phyloP scores from a whole-genome alignment of 192 early-diverging fungal species.

The Backusella macrospora region DNA sequence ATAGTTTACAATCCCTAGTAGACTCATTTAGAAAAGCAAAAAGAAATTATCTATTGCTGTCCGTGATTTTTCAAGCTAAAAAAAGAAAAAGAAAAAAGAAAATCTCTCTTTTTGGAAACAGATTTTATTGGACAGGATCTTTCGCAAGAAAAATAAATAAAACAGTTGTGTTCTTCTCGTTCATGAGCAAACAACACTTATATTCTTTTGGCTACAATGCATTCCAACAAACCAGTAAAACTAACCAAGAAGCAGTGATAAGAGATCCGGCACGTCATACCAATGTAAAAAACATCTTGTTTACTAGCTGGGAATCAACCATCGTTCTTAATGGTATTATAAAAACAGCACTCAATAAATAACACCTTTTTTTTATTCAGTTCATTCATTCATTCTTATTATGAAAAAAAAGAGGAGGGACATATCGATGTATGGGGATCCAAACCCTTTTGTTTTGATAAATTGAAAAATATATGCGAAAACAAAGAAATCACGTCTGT shows the following conservation, averaged over 20 bases:
- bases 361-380: not conserved
- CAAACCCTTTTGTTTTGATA: conserved; percentile 5
- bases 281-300: not conserved
- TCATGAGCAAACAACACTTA: no score
- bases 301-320: conserved; percentile 22
- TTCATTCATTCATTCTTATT: not conserved
- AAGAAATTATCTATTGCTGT: no score
- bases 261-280: not conserved
- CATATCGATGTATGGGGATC: conserved; percentile 19
- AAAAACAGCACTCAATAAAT: not conserved
- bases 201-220: conserved; percentile 21
- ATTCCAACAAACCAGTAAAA: not conserved
- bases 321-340: not conserved
- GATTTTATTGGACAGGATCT: no score
- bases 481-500: not conserved
- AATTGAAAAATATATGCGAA: not conserved
- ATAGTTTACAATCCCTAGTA: conserved; percentile 33
- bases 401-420: not conserved
- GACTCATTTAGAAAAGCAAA: not conserved
- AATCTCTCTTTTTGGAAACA: no score
- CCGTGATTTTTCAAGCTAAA: no score
- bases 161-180: no score
- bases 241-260: not conserved
- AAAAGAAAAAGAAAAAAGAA: no score
- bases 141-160: no score